Evolutionary conservation across 768 basidiomycete genomes (phyloP).

Genomic region (Rhodotorula graminis): DNA sequence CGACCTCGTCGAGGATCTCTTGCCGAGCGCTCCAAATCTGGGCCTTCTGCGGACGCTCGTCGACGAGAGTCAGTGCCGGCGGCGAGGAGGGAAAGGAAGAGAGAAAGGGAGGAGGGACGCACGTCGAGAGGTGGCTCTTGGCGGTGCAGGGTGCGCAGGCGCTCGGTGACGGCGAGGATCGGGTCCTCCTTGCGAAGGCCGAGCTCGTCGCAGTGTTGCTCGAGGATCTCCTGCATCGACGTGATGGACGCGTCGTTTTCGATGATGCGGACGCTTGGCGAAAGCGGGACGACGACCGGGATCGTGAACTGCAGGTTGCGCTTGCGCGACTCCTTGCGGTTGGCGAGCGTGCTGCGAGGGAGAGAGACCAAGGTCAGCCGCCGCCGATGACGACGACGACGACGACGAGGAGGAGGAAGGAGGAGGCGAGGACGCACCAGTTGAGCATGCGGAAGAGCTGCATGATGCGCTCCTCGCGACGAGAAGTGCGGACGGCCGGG

Average conservation of each 20-base stretch:
- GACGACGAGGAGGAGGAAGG: conserved; percentile 7
- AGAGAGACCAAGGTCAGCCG: not conserved
- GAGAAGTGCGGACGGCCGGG: conserved; percentile 74
- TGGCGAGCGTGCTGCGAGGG: conserved; percentile 63
- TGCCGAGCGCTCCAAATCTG: conserved; percentile 54
- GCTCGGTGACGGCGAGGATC: conserved; percentile 76
- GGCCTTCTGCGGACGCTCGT: conserved; percentile 52
- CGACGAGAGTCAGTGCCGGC: conserved; percentile 42
- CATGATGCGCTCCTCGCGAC: conserved; percentile 86
- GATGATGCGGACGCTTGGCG: conserved; percentile 73
- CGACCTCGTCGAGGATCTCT: conserved; percentile 82
- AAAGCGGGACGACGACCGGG: conserved; percentile 72
- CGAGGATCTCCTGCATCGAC: conserved; percentile 87
- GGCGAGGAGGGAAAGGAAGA: not conserved
- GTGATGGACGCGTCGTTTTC: conserved; percentile 89
- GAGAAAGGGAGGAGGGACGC: not conserved
- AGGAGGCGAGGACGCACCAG: conserved; percentile 57
- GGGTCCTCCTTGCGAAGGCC: conserved; percentile 83
- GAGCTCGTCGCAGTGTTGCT: conserved; percentile 70
- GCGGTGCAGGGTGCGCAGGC: conserved; percentile 52
- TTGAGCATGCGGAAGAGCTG: conserved; percentile 94
- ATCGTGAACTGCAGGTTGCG: conserved; percentile 87
- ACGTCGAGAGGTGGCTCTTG: conserved; percentile 18
- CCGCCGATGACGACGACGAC: too few relatives aligned
- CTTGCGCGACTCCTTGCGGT: conserved; percentile 88